Conservation (phyloP, 192 early-diverging fungal genomes). For the Coemansia sp. region DNA sequence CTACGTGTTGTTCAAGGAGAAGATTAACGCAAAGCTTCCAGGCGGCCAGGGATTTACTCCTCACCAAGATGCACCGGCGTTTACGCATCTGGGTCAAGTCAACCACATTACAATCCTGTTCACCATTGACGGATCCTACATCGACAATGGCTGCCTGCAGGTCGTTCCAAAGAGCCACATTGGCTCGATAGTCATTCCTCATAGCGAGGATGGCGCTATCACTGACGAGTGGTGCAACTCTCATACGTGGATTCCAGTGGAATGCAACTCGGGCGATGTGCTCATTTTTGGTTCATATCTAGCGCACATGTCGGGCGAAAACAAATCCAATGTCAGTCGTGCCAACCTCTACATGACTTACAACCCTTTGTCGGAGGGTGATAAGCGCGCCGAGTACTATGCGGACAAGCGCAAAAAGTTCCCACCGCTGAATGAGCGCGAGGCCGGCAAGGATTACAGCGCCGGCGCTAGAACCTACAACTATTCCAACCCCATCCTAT, state of each 20-base stretch:
- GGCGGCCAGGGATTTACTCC: slow-evolving; percentile 63
- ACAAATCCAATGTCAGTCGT: slow-evolving; percentile 52
- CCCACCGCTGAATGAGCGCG: slow-evolving; percentile 59
- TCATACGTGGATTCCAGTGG: slow-evolving; percentile 58
- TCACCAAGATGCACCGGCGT: slow-evolving; percentile 64
- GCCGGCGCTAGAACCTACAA: slow-evolving; percentile 61
- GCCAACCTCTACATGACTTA: slow-evolving; percentile 64
- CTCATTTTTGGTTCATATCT: slow-evolving; percentile 65
- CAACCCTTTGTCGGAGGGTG: slow-evolving; percentile 58
- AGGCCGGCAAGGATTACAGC: slow-evolving; percentile 55
- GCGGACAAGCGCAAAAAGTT: slow-evolving; percentile 59
- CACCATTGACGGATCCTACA: slow-evolving; percentile 58
- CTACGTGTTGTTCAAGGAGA: slow-evolving; percentile 64
- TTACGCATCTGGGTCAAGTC: slow-evolving; percentile 58
- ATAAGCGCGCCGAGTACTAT: slow-evolving; percentile 61
- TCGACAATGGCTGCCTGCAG: slow-evolving; percentile 59
- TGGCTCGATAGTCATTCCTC: slow-evolving; percentile 39
- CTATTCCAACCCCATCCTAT: slow-evolving; percentile 60
- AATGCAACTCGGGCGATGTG: slow-evolving; percentile 59
- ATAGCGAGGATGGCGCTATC: slow-evolving; percentile 53
- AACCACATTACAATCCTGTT: slow-evolving; percentile 61
- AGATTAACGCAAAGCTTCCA: slow-evolving; percentile 62
- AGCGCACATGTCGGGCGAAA: slow-evolving; percentile 59
- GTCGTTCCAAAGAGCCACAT: slow-evolving; percentile 59
- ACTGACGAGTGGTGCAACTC: slow-evolving; percentile 51